Percentiles rank a stretch among this genome's conserved stretches.
phyloP scores from a whole-genome alignment of 108 stramenopile species.

The Cyclotella kingstonii region DNA sequence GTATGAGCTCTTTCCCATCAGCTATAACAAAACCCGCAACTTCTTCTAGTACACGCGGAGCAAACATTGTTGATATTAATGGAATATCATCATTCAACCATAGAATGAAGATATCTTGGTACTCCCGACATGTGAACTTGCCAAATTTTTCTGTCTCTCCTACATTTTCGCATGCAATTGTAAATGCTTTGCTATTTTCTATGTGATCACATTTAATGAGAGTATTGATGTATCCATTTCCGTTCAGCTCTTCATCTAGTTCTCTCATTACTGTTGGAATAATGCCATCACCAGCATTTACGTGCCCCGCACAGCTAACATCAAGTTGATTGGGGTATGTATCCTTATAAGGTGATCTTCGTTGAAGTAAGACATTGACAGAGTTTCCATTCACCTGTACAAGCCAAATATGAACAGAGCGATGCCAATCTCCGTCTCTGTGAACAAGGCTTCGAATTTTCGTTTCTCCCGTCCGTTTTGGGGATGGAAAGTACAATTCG shows the following conservation, averaged over 20 bases:
- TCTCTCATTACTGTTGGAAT: constrained; percentile 29
- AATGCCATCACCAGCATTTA: constrained; percentile 41
- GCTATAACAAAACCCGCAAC: constrained; percentile 37
- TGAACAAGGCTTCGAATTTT: constrained; percentile 34
- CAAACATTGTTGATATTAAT: constrained; percentile 23
- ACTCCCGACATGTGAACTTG: constrained; percentile 36
- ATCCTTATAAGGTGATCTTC: constrained; percentile 45
- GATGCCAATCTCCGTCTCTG: constrained; percentile 44
- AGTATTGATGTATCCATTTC: constrained; percentile 12
- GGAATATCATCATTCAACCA: constrained; percentile 18
- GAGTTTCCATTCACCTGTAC: constrained; percentile 8
- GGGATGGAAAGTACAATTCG: constrained; percentile 27
- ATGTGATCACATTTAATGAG: constrained; percentile 16
- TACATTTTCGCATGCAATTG: constrained; percentile 32
- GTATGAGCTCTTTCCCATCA: constrained; percentile 29
- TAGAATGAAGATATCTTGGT: constrained; percentile 45
- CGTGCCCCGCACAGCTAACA: constrained; percentile 46
- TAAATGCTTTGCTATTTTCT: constrained; percentile 22
- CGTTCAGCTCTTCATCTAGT: constrained; percentile 42
- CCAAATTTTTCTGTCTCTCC: constrained; percentile 41
- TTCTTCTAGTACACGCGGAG: constrained; percentile 32
- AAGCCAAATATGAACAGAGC: constrained; percentile 42
- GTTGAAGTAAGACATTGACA: constrained; percentile 33
- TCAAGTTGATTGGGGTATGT: constrained; percentile 42
- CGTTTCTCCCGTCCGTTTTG: constrained; percentile 30